Evolutionary conservation across 768 basidiomycete genomes (phyloP).

Genomic region (Tubosaeta sp.): DNA sequence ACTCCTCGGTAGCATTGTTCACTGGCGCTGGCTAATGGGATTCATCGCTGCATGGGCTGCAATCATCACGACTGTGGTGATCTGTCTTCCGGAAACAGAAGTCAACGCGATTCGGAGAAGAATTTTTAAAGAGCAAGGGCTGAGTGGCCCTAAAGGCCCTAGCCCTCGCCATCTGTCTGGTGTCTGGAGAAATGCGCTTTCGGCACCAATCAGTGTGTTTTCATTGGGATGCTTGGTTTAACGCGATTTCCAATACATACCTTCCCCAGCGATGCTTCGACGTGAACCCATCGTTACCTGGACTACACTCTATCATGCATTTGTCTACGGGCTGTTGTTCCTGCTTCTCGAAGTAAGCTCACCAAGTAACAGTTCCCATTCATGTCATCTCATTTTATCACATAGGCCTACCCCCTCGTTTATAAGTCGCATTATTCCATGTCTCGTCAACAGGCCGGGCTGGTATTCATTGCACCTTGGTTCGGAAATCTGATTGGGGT

Average conservation of each 20-base stretch:
- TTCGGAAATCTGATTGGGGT: constrained; percentile 25
- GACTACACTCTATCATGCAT: constrained; percentile 28
- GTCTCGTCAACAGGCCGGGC: constrained; percentile 20
- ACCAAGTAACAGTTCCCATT: not conserved
- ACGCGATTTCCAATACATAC: not conserved
- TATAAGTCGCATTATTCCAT: constrained; percentile 19
- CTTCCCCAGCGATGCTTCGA: constrained; percentile 18
- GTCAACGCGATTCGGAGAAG: constrained; percentile 15
- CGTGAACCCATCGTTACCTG: constrained; percentile 26
- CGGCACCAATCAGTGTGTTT: constrained; percentile 25
- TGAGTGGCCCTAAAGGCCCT: no score
- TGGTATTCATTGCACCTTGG: constrained; percentile 26
- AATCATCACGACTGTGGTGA: constrained; percentile 11
- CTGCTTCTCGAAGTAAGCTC: constrained; percentile 25
- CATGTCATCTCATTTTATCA: not conserved
- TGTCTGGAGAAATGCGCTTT: constrained; percentile 21
- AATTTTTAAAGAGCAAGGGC: constrained; percentile 10
- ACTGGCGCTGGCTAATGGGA: constrained; percentile 27
- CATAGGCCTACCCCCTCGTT: constrained; percentile 22
- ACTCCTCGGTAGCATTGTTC: constrained; percentile 13
- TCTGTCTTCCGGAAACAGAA: constrained; percentile 27
- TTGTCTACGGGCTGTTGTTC: constrained; percentile 28
- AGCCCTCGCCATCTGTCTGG: not conserved
- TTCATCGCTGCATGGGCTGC: constrained; percentile 23
- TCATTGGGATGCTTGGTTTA: not conserved